phyloP scores from a whole-genome alignment of 108 stramenopile species.

The Epithemia pelagica region DNA sequence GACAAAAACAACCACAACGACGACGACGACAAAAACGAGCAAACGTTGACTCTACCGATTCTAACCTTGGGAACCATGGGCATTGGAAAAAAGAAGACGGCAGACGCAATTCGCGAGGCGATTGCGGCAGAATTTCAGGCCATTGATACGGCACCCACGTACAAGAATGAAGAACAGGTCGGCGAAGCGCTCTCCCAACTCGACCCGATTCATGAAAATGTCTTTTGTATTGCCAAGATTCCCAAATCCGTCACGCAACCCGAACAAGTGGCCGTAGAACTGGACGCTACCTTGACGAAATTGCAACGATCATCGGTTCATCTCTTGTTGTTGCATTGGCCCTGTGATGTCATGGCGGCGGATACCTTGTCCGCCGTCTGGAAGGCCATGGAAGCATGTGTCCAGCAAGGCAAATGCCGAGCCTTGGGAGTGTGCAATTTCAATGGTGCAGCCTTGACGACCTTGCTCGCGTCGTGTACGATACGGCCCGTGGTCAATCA shows the following conservation, averaged over 20 bases:
- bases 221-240: slow-evolving; percentile 57
- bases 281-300: slow-evolving; percentile 31
- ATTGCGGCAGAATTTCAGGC: slow-evolving; percentile 33
- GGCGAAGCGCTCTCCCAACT: slow-evolving; percentile 30
- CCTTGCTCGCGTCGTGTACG: slow-evolving; percentile 21
- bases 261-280: slow-evolving; percentile 46
- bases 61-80: slow-evolving; percentile 64
- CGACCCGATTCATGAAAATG: slow-evolving; percentile 7
- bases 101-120: slow-evolving; percentile 29
- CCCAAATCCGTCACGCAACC: slow-evolving; percentile 53
- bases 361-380: slow-evolving; percentile 12
- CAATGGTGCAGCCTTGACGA: slow-evolving; percentile 29
- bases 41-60: too few species aligned
- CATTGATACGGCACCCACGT: slow-evolving; percentile 80
- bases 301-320: slow-evolving; percentile 39
- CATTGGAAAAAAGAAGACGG: slow-evolving; percentile 31
- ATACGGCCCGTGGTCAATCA: slow-evolving; percentile 54
- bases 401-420: slow-evolving; percentile 20
- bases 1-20: background rate
- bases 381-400: slow-evolving; percentile 51
- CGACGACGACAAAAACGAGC: background rate
- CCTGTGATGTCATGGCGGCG: slow-evolving; percentile 61
- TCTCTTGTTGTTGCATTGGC: slow-evolving; percentile 79
- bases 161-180: slow-evolving; percentile 67
- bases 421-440: slow-evolving; percentile 66